Percentiles rank a stretch among this genome's conserved stretches.
Evolutionary conservation across 202 grass and related monocot species (phyloP).

Genomic region (Elaeis oleifera): DNA sequence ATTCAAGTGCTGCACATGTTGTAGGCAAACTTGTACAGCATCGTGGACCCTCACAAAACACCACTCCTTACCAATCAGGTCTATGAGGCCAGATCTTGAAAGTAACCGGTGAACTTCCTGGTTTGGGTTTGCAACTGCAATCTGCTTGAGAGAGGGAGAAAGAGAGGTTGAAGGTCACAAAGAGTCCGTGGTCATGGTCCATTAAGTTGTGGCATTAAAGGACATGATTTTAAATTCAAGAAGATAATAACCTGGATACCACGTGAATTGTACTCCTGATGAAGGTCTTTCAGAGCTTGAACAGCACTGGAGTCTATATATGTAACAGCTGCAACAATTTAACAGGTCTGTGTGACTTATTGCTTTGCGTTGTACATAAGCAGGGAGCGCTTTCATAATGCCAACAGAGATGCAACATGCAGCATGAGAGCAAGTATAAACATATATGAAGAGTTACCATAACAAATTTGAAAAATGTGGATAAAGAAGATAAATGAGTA

Average conservation of each 20-base stretch:
- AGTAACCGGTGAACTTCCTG: constrained; percentile 69
- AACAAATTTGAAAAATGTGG: no score
- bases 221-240: no score
- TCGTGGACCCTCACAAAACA: constrained; percentile 92
- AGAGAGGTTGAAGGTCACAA: neutral
- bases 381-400: no score
- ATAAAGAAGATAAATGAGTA: no score
- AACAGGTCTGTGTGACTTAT: neutral
- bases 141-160: constrained; percentile 29
- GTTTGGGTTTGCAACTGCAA: constrained; percentile 84
- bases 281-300: constrained; percentile 91
- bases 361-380: no score
- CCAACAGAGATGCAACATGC: no score
- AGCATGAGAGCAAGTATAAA: no score
- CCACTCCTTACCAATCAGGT: constrained; percentile 64
- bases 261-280: constrained; percentile 76
- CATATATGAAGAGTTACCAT: no score
- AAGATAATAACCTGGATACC: constrained; percentile 59
- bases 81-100: constrained; percentile 58
- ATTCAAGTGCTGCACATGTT: constrained; percentile 50
- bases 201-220: no score
- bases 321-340: constrained; percentile 69
- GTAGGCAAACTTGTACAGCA: constrained; percentile 79
- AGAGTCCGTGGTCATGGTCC: no score
- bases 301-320: constrained; percentile 89